Conservation (phyloP, 2,329 filamentous ascomycete species). For the Grosmannia clavigera region DNA sequence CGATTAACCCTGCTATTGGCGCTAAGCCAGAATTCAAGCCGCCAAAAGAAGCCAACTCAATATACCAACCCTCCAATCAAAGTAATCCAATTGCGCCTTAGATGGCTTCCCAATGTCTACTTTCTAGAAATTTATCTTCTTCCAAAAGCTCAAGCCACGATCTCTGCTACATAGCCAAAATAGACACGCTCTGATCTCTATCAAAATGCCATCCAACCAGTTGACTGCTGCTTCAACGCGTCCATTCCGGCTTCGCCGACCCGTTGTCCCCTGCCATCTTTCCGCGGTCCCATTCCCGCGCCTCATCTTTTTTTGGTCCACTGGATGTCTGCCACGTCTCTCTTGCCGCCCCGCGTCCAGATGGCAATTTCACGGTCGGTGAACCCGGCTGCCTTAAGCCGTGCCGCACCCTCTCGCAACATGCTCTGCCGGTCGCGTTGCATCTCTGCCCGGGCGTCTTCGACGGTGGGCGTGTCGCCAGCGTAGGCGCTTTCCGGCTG, state of each 20-base stretch:
- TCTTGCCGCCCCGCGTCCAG: conserved; percentile 53
- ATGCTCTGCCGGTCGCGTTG: conserved; percentile 60
- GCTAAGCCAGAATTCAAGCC: neutral
- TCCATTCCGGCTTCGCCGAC: conserved; percentile 10
- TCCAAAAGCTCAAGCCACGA: too few species aligned
- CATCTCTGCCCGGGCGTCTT: conserved; percentile 8
- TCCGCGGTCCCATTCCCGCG: conserved; percentile 47
- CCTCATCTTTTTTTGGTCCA: conserved; percentile 60
- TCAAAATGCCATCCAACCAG: neutral
- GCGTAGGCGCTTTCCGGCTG: neutral
- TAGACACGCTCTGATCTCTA: neutral
- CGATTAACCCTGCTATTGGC: neutral
- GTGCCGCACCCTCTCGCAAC: conserved; percentile 61
- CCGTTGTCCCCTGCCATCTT: conserved; percentile 23
- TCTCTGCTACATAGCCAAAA: neutral
- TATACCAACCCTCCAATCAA: neutral
- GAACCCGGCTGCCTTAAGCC: conserved; percentile 68
- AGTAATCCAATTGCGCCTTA: neutral
- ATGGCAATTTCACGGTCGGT: conserved; percentile 58
- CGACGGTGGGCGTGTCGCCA: neutral
- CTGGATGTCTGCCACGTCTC: conserved; percentile 51
- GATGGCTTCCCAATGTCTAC: neutral
- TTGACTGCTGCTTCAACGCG: neutral
- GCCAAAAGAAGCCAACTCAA: too few species aligned
- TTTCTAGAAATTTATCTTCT: neutral